Percentiles rank a stretch among this genome's conserved stretches.
These are phyloP conservation scores for Lipomyces sp. DNA, from an alignment of 805 yeast species.

Conservation along the genomic window DNA sequence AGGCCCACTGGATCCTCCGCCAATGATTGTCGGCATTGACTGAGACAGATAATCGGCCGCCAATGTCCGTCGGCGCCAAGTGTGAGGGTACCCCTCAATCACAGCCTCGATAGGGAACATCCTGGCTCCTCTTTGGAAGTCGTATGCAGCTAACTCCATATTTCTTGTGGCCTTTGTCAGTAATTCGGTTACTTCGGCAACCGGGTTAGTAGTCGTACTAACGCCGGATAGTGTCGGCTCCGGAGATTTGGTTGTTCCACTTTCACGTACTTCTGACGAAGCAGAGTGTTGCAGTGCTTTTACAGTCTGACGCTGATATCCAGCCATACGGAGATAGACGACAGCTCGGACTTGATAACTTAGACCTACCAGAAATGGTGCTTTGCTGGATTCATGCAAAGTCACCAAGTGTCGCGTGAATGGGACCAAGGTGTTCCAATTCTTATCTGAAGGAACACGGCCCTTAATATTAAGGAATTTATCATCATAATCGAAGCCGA, in stretches of 20 bases:
- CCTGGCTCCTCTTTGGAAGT: constrained; percentile 33
- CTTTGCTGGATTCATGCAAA: constrained; percentile 31
- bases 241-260: constrained; percentile 15
- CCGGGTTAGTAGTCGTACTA: neutral
- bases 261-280: neutral
- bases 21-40: constrained; percentile 13
- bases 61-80: constrained; percentile 30
- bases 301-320: constrained; percentile 23
- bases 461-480: constrained; percentile 23
- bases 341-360: constrained; percentile 39
- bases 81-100: constrained; percentile 28
- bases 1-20: constrained; percentile 29
- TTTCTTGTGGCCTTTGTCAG: constrained; percentile 17
- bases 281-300: constrained; percentile 15
- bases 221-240: constrained; percentile 11
- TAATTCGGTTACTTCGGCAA: constrained; percentile 12
- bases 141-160: constrained; percentile 32
- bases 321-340: constrained; percentile 36
- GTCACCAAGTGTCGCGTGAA: constrained; percentile 33
- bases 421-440: constrained; percentile 38
- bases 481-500: constrained; percentile 40
- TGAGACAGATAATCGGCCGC: constrained; percentile 6
- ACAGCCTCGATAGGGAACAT: constrained; percentile 25
- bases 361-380: constrained; percentile 32
- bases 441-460: constrained; percentile 33